Base-by-base conservation (phyloP, 2,329 filamentous ascomycete species). In the Exophiala oligosperma region DNA sequence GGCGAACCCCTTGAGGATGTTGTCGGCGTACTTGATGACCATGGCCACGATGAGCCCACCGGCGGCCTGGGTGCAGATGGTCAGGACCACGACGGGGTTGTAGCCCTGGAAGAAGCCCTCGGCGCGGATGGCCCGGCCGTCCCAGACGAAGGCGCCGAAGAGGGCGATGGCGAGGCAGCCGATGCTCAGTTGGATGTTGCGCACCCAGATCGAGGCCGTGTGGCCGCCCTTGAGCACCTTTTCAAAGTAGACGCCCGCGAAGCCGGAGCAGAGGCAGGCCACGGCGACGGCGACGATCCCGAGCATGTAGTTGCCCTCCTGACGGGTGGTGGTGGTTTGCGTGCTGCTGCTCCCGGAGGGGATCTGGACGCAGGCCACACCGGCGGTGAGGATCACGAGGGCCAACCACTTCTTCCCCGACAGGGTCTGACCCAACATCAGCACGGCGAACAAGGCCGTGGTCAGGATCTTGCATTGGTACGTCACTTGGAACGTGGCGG, bases 401-500 rank as follows among this genome's bases (percentile, higher is more conserved):
- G 91, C 84, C 9, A 89, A 71, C 92, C 92, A 97, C 70, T 90
- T 90, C 67, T 86, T 87, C 12, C 81, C 67, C 0, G 89, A 85
- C 26, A 97, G 78, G 6, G 82, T 82, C 57, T 89, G 83, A 12
- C 87, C 85, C 14, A 97, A 80, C 70, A 97, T 81, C 2, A 85
- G 74, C 44, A 96, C 87, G 61, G 90, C 93, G 74, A 96, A 96
- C 28, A 97, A 73, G 2, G 94, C 92, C 0, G 91, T 94, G 1
- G 90, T 91, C 62, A 97, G 82, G 64, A 97, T 94, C 83, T 97
- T 97, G 58, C 97, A 80, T 75, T 99, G 93, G 71, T 94, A 96
- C 23, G 94, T 85, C 57, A 96, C 87, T 73, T 97, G 92, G 71
- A 96, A 97, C 54, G 93, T 91, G 5, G 94, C 91, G 0, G 92